Conservation (phyloP, 2,329 filamentous ascomycete species). For the Fusarium chaquense region DNA sequence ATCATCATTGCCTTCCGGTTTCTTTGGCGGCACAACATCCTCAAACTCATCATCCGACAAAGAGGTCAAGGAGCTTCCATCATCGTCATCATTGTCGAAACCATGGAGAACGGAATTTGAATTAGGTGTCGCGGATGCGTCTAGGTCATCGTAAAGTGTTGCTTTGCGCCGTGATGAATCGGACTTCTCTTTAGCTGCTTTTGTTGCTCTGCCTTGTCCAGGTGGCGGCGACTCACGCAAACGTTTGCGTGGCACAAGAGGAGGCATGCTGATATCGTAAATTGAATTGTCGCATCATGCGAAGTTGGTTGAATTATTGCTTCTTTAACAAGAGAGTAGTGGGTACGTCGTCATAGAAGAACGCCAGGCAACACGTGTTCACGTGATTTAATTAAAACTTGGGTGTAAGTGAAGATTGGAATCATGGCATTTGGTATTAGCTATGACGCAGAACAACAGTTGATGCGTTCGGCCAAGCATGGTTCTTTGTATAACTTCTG, state of each 20-base stretch:
- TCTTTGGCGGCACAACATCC: conserved; percentile 57
- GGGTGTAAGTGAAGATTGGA: neutral
- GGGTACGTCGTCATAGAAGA: conserved; percentile 35
- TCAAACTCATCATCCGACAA: conserved; percentile 69
- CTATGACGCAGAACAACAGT: too few relatives aligned
- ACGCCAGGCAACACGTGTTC: conserved; percentile 15
- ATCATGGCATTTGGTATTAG: neutral
- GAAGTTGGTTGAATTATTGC: neutral
- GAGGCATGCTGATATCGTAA: conserved; percentile 68
- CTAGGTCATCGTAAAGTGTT: conserved; percentile 72
- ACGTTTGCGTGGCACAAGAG: conserved; percentile 75
- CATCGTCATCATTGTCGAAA: conserved; percentile 57
- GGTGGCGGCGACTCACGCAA: conserved; percentile 61
- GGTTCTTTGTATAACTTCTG: neutral
- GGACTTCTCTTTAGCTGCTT: conserved; percentile 38
- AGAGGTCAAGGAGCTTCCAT: conserved; percentile 63
- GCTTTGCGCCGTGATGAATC: conserved; percentile 58
- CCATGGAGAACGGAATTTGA: conserved; percentile 58
- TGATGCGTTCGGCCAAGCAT: neutral
- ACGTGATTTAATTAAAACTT: conserved; percentile 15
- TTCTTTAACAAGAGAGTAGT: conserved; percentile 11
- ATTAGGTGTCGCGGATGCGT: conserved; percentile 61
- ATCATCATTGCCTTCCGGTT: conserved; percentile 51
- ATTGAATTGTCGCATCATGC: conserved; percentile 29
- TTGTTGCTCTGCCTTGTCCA: conserved; percentile 47